phyloP scores from a whole-genome alignment of 2,329 filamentous ascomycete genomes.

The Fusarium graminum region DNA sequence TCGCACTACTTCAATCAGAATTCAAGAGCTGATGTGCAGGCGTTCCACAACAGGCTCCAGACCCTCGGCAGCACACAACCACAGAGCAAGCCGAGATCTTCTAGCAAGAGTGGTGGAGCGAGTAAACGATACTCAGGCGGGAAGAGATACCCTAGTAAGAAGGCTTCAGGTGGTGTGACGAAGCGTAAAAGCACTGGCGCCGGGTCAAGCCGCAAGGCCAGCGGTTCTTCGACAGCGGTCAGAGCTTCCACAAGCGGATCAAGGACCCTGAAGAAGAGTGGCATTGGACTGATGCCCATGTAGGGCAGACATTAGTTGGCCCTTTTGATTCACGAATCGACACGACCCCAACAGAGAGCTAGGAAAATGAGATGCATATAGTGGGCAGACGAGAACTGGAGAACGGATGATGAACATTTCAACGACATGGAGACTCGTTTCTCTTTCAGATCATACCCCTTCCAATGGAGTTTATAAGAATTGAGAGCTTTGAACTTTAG shows the following conservation, averaged over 20 bases:
- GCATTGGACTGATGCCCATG: slow-evolving; percentile 52
- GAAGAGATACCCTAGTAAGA: slow-evolving; percentile 51
- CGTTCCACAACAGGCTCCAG: slow-evolving; percentile 53
- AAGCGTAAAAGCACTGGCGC: slow-evolving; percentile 51
- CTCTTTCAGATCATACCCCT: slow-evolving; percentile 30
- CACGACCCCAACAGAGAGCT: slow-evolving; percentile 7
- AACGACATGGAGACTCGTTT: slow-evolving; percentile 30
- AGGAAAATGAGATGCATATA: slow-evolving; percentile 11
- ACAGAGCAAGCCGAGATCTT: slow-evolving; percentile 47
- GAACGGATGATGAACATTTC: slow-evolving; percentile 35
- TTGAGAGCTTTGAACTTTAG: slow-evolving; percentile 19
- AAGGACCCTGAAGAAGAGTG: slow-evolving; percentile 53
- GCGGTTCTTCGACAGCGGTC: slow-evolving; percentile 48
- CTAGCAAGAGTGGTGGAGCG: slow-evolving; percentile 46
- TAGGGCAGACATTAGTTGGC: slow-evolving; percentile 38
- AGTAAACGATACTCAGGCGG: slow-evolving; percentile 49
- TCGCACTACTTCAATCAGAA: slow-evolving; percentile 63
- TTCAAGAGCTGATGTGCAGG: slow-evolving; percentile 51
- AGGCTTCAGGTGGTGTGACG: slow-evolving; percentile 48
- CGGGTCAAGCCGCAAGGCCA: slow-evolving; percentile 49
- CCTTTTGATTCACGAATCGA: slow-evolving; percentile 17
- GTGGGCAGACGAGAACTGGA: slow-evolving; percentile 13
- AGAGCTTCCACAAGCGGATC: slow-evolving; percentile 39
- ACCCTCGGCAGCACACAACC: slow-evolving; percentile 47
- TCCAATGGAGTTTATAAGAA: slow-evolving; percentile 24